phyloP scores from a whole-genome alignment of 179 eudicot genomes.

The Sideroxylon spinosum region DNA sequence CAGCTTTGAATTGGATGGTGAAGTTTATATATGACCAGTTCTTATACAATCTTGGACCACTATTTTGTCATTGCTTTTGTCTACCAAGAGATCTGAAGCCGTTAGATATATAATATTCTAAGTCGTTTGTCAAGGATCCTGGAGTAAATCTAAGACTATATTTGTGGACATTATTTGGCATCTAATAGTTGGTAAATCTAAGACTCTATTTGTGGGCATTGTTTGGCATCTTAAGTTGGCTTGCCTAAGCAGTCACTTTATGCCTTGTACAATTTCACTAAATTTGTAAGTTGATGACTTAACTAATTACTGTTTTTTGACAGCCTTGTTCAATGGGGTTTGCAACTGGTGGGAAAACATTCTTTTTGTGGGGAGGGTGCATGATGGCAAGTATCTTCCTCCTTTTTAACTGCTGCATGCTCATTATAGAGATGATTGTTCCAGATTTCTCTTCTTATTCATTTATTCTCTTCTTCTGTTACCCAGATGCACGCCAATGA shows the following conservation, averaged over 20 bases:
- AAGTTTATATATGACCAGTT: not conserved
- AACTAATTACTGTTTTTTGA: constrained; percentile 3
- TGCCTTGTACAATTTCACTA: not conserved
- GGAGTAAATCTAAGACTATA: not conserved
- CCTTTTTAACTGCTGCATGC: constrained; percentile 7
- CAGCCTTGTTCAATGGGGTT: constrained; percentile 99
- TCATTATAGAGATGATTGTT: not conserved
- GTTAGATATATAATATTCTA: constrained; percentile 1
- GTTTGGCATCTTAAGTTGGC: too few species aligned
- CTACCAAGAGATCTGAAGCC: constrained; percentile 4
- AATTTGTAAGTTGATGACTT: not conserved
- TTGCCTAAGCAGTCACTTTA: not conserved
- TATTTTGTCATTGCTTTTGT: not conserved
- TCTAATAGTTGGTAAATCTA: not conserved
- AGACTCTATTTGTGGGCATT: too few species aligned
- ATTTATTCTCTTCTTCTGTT: constrained; percentile 15
- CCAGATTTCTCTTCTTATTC: not conserved
- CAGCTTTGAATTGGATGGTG: not conserved
- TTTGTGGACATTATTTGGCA: not conserved
- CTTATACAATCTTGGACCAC: not conserved
- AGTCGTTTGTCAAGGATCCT: not conserved
- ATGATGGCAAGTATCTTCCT: constrained; percentile 77
- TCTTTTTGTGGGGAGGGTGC: constrained; percentile 99
- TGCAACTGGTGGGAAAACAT: constrained; percentile 93
- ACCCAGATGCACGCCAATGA: constrained; percentile 96